Evolutionary conservation across 2,329 filamentous ascomycete species (phyloP).

Genomic region (Chrysoporthe cubensis): DNA sequence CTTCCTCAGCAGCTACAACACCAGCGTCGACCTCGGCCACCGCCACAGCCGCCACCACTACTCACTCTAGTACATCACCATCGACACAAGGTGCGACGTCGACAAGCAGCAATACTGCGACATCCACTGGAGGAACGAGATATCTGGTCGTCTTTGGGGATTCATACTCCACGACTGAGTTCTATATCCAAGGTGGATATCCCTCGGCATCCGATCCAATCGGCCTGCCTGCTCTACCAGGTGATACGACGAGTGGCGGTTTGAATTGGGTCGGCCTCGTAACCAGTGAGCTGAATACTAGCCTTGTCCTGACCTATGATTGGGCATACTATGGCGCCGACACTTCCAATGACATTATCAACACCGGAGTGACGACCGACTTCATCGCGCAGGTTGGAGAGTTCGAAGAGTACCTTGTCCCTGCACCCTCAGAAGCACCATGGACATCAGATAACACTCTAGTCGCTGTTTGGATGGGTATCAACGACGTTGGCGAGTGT

Average conservation of each 20-base stretch:
- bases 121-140: conserved; percentile 4
- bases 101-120: background rate
- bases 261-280: conserved; percentile 23
- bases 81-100: background rate
- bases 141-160: conserved; percentile 21
- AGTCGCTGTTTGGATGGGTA: conserved; percentile 18
- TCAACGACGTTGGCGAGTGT: conserved; percentile 22
- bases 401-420: conserved; percentile 17
- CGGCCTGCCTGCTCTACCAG: conserved; percentile 14
- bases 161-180: conserved; percentile 17
- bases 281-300: conserved; percentile 22
- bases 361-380: conserved; percentile 16
- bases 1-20: background rate
- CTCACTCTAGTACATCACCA: background rate
- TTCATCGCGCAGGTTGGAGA: conserved; percentile 22
- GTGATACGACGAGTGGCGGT: conserved; percentile 17
- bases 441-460: conserved; percentile 14
- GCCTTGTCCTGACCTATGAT: conserved; percentile 20
- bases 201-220: conserved; percentile 21
- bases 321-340: conserved; percentile 24
- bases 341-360: conserved; percentile 18
- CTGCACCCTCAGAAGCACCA: conserved; percentile 15
- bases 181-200: conserved; percentile 24
- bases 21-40: conserved; percentile 7
- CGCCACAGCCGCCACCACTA: background rate